Base-by-base conservation (phyloP, 345 rosid species). In the Leavenworthia alabamica region DNA sequence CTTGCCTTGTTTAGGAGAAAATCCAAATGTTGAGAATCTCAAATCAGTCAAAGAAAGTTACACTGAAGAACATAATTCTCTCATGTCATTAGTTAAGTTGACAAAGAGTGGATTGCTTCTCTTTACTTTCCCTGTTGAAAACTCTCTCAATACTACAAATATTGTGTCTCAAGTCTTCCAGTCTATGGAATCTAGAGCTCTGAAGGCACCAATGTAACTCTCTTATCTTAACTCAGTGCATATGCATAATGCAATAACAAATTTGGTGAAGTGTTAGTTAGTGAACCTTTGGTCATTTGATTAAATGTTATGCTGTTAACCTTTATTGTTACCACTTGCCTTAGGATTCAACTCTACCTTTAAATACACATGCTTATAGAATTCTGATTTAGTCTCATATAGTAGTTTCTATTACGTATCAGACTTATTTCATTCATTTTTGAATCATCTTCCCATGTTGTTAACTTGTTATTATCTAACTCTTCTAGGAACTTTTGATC, bases 71-170 rank as follows among this genome's bases (percentile, higher is more conserved):
- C 73, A n/a, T 5, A 56, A 66, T 59, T 71, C 70, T 69, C 66
- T 37, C 70, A 84, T 91, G 64, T 88, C 98, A 41, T 65, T 92
- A 51, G 98, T 92, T 62, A 92, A 92, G 87, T 73, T 92, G 69
- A 81, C 81, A 37, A 82, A 78, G 52, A 85, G 96, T 70, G 98
- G 96, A 35, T 73, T 92, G 85, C 79, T 92, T 73, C 85, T 92
- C 22, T 73, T 92, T 51, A 81, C 82, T 28, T 77, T 83, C 68
- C 82, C 79, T 12, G 46, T 42, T 36, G 82, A 78, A 41, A 74
- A 49, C 40, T 68, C 82, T 36, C 62, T 58, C 6, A 56, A 84
- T 55, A 72, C 87, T 26, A 60, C 75, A 7, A 61, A 64, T 14
- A 68, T 80, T 24, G 82, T 86, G 31, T 82, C 90, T 46, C 68